phyloP scores from a whole-genome alignment of 139 green algal genomes.

The Micractinium sp. region DNA sequence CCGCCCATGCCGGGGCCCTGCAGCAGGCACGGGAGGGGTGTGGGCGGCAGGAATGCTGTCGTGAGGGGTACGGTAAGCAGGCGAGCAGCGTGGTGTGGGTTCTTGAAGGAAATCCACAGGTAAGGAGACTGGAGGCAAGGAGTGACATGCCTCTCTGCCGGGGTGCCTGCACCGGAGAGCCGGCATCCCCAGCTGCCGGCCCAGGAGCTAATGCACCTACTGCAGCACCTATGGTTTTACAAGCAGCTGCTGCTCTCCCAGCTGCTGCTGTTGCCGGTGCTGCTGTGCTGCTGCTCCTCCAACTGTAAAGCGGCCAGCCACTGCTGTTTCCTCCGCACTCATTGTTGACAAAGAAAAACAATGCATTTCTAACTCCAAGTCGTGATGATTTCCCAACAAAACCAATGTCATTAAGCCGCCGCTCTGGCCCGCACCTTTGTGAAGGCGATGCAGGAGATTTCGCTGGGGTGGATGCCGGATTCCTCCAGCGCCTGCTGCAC shows the following conservation, averaged over 20 bases:
- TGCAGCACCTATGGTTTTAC: background rate
- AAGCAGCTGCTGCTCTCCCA: background rate
- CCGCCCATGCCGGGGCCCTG: constrained; percentile 92
- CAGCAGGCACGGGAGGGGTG: background rate
- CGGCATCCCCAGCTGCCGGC: too few relatives aligned
- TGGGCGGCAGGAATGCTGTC: background rate
- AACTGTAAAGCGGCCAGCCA: too few relatives aligned
- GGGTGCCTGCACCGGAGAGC: too few relatives aligned
- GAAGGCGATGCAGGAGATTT: constrained; percentile 81
- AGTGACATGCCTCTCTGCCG: too few relatives aligned
- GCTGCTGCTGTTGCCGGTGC: too few relatives aligned
- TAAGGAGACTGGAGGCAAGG: too few relatives aligned
- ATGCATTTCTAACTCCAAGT: background rate
- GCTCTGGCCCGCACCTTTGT: constrained; percentile 69
- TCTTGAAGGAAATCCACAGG: too few relatives aligned
- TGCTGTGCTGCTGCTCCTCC: too few relatives aligned
- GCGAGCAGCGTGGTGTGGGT: background rate
- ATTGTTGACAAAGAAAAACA: too few relatives aligned
- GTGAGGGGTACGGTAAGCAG: background rate
- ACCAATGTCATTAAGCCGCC: too few relatives aligned
- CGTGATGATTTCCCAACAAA: too few relatives aligned
- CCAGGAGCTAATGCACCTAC: background rate
- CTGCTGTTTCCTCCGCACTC: background rate
- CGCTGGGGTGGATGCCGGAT: constrained; percentile 55
- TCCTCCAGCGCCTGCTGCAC: constrained; percentile 73